These are phyloP conservation scores for Sphagnum fallax DNA, from an alignment of 228 moss, liverwort and hornwort species.

Conservation along the genomic window DNA sequence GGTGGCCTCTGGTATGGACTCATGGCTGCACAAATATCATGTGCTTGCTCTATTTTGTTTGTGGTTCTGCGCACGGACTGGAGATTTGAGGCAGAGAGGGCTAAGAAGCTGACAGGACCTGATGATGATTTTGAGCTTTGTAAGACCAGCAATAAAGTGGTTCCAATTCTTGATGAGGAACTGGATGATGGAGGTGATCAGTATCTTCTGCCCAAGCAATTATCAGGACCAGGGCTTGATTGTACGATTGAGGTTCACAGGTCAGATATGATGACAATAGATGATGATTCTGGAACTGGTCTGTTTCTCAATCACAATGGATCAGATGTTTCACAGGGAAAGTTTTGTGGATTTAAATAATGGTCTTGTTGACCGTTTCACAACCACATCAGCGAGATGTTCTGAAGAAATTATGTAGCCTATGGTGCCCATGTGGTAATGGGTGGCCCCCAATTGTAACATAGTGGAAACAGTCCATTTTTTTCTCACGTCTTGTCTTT, in stretches of 20 bases:
- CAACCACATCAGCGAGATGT: too few species aligned
- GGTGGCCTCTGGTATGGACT: constrained; percentile 89
- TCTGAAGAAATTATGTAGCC: too few species aligned
- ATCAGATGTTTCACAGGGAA: constrained; percentile 6
- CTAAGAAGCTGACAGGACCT: constrained; percentile 39
- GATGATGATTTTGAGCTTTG: constrained; percentile 6
- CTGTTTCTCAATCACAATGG: constrained; percentile 3
- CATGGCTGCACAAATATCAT: constrained; percentile 77
- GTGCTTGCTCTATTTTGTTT: constrained; percentile 75
- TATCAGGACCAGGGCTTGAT: constrained; percentile 2
- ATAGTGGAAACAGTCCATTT: too few species aligned
- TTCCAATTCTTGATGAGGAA: constrained; percentile 24
- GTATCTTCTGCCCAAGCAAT: constrained; percentile 9
- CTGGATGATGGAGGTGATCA: constrained; percentile 18
- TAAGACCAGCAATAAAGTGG: constrained; percentile 25
- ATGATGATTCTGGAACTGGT: constrained; percentile 1
- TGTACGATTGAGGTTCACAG: background rate
- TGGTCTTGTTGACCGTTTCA: too few species aligned
- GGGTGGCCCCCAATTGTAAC: too few species aligned
- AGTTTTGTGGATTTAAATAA: constrained; percentile 33
- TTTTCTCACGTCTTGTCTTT: constrained; percentile 2
- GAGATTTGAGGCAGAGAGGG: constrained; percentile 55
- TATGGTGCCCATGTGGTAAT: too few species aligned
- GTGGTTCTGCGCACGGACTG: constrained; percentile 78
- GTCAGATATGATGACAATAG: constrained; percentile 1